Conservation (phyloP, 2,329 filamentous ascomycete species). For the Arachnopeziza araneosa region DNA sequence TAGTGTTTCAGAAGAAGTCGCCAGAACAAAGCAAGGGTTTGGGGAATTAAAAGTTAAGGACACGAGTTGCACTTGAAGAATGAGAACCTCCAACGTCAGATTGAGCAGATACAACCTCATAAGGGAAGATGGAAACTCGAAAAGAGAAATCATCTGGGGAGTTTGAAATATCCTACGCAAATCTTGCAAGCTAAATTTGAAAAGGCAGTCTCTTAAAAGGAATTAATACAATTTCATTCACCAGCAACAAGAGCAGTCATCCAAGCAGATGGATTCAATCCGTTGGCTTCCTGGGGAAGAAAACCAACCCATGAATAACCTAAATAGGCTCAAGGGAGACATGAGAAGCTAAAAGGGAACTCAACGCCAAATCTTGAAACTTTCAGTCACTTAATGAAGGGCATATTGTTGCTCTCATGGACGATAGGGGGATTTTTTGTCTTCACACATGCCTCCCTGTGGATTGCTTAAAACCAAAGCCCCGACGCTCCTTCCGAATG, state of each 20-base stretch:
- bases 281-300: conserved; percentile 14
- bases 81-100: not conserved
- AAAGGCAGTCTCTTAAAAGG: not conserved
- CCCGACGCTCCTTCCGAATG: conserved; percentile 14
- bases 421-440: conserved; percentile 1
- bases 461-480: conserved; percentile 4
- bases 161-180: not conserved
- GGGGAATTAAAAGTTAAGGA: not conserved
- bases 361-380: not conserved
- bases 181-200: not conserved
- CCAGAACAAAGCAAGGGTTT: not conserved
- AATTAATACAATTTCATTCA: not conserved
- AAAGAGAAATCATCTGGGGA: not conserved
- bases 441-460: conserved; percentile 2
- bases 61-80: not conserved
- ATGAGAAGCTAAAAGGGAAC: conserved; percentile 11
- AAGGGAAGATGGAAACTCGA: not conserved
- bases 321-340: conserved; percentile 9
- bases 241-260: conserved; percentile 13
- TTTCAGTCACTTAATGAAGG: not conserved
- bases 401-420: not conserved
- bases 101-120: not conserved
- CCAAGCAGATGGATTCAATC: conserved; percentile 11
- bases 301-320: conserved; percentile 5
- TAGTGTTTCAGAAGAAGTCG: no score